Evolutionary conservation across 495 filamentous ascomycete genomes (phyloP).

Genomic region (Tuber melanosporum): DNA sequence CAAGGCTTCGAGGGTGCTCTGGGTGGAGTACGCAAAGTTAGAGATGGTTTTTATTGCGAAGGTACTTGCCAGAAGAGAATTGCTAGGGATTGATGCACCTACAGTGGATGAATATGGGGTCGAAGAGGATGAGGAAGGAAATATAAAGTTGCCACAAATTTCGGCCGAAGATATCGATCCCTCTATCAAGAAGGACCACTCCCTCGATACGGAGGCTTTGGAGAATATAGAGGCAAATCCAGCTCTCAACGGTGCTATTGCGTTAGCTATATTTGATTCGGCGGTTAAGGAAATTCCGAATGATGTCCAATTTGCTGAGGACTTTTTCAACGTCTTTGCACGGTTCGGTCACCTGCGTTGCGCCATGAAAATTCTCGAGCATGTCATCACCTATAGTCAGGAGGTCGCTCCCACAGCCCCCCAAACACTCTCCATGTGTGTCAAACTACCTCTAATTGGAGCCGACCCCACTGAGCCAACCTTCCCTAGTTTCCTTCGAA

Average conservation of each 20-base stretch:
- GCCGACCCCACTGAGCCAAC: constrained; percentile 55
- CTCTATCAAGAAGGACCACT: constrained; percentile 49
- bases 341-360: constrained; percentile 60
- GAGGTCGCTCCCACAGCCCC: constrained; percentile 54
- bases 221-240: constrained; percentile 67
- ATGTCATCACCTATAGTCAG: constrained; percentile 62
- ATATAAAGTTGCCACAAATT: constrained; percentile 57
- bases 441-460: constrained; percentile 63
- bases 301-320: constrained; percentile 56
- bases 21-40: constrained; percentile 84
- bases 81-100: constrained; percentile 60
- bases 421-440: constrained; percentile 59
- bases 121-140: constrained; percentile 48
- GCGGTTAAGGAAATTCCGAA: constrained; percentile 70
- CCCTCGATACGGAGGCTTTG: constrained; percentile 49
- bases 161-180: constrained; percentile 63
- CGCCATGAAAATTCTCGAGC: constrained; percentile 61
- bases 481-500: constrained; percentile 66
- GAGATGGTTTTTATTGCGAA: constrained; percentile 88
- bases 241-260: constrained; percentile 80
- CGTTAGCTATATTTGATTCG: constrained; percentile 83
- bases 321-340: constrained; percentile 74
- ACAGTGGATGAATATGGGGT: constrained; percentile 45
- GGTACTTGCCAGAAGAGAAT: constrained; percentile 62
- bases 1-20: constrained; percentile 60